Conservation (phyloP, 768 basidiomycete genomes). For the Pleurotus ostreatus region DNA sequence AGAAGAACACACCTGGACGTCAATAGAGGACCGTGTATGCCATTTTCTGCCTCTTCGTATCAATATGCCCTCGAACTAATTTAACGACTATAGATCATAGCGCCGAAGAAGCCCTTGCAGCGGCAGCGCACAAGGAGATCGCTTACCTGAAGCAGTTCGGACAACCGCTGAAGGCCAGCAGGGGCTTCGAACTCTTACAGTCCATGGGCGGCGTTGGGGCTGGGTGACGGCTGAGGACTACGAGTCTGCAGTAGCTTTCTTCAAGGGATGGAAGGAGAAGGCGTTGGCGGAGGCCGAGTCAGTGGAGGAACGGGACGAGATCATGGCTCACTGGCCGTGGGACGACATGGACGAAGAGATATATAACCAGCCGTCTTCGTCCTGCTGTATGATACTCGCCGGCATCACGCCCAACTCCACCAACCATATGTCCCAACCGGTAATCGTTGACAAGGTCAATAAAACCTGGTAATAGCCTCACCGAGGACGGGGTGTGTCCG, state of each 20-base stretch:
- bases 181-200: conserved; percentile 14
- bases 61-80: conserved; percentile 9
- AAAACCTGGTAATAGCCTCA: too few species aligned
- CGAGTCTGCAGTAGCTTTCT: conserved; percentile 22
- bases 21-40: conserved; percentile 21
- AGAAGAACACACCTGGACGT: conserved; percentile 16
- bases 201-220: conserved; percentile 17
- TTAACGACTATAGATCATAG: conserved; percentile 19
- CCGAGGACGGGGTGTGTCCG: too few species aligned
- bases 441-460: too few species aligned
- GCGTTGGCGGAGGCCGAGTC: conserved; percentile 22
- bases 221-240: conserved; percentile 28
- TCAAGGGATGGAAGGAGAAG: conserved; percentile 29
- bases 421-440: too few species aligned
- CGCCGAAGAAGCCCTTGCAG: conserved; percentile 19
- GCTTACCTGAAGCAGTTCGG: conserved; percentile 27
- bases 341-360: conserved; percentile 48
- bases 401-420: too few species aligned
- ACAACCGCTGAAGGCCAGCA: conserved; percentile 18
- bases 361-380: conserved; percentile 19
- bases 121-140: conserved; percentile 24
- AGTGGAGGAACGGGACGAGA: conserved; percentile 27
- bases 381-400: too few species aligned
- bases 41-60: conserved; percentile 11
- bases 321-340: conserved; percentile 37